Evolutionary conservation across 2,329 filamentous ascomycete genomes (phyloP).

Genomic region (Malbranchea zuffiana): DNA sequence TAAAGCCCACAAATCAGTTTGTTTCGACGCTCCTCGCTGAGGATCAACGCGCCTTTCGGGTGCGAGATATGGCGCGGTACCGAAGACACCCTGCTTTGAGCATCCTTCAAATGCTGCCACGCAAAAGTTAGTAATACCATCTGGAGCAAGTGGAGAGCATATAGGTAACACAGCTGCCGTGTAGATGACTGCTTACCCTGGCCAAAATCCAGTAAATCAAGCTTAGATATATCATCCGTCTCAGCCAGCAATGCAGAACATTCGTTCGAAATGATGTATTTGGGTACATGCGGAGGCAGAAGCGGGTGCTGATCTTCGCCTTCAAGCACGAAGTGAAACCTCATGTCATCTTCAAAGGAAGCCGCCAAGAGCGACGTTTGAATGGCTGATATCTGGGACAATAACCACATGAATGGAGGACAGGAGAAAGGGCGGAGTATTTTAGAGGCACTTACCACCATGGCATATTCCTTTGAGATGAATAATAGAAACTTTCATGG

Average conservation of each 20-base stretch:
- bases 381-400: conserved; percentile 9
- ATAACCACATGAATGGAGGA: neutral
- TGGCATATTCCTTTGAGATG: conserved; percentile 10
- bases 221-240: conserved; percentile 6
- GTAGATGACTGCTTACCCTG: too few relatives aligned
- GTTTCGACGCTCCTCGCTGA: neutral
- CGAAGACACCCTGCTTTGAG: neutral
- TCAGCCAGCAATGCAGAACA: conserved; percentile 6
- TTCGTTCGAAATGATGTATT: conserved; percentile 6
- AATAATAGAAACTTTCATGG: conserved; percentile 9
- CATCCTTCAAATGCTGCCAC: neutral
- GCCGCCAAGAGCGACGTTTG: conserved; percentile 8
- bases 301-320: neutral
- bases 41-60: neutral
- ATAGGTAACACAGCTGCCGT: too few relatives aligned
- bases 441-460: conserved; percentile 13
- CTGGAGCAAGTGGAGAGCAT: neutral
- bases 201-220: conserved; percentile 13
- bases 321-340: neutral
- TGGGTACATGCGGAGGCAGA: conserved; percentile 9
- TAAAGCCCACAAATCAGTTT: conserved; percentile 9
- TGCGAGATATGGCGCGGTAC: neutral
- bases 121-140: neutral
- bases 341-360: conserved; percentile 7
- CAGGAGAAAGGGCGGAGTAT: neutral